Evolutionary conservation across 371 early-diverging fungal genomes (phyloP).

Genomic region (Rhizomucor miehei): DNA sequence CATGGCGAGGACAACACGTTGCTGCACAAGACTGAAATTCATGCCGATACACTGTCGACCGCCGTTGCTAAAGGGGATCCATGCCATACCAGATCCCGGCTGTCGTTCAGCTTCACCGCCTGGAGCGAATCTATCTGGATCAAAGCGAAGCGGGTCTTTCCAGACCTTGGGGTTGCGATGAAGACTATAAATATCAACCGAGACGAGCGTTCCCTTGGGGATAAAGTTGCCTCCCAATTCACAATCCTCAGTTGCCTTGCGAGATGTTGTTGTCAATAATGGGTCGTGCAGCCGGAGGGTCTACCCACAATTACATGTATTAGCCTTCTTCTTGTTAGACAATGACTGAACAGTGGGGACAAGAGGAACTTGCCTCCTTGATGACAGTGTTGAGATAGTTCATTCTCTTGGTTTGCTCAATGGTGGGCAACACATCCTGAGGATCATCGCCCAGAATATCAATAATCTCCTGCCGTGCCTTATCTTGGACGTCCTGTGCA

Average conservation of each 20-base stretch:
- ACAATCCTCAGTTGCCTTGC: conserved; percentile 11
- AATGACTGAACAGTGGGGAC: no score
- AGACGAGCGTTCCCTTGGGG: conserved; percentile 17
- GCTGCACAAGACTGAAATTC: conserved; percentile 22
- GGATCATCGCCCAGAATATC: conserved; percentile 49
- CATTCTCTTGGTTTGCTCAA: conserved; percentile 15
- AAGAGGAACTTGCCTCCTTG: conserved; percentile 26
- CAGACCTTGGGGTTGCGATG: conserved; percentile 21
- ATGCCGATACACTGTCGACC: conserved; percentile 48
- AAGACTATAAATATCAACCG: conserved; percentile 10
- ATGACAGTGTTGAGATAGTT: conserved; percentile 17
- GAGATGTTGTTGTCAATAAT: conserved; percentile 3
- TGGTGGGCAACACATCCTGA: conserved; percentile 36
- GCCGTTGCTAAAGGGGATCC: conserved; percentile 20
- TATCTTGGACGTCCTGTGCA: conserved; percentile 44
- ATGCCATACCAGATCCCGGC: conserved; percentile 3
- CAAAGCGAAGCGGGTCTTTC: conserved; percentile 17
- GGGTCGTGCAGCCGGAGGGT: conserved; percentile 3
- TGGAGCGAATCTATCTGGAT: conserved; percentile 18
- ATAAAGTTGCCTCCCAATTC: conserved; percentile 14
- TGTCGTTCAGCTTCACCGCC: conserved; percentile 9
- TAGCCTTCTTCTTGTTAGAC: no score
- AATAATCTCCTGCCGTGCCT: conserved; percentile 49
- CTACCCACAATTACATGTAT: conserved; percentile 5
- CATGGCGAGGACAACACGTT: conserved; percentile 36